Base-by-base conservation (phyloP, 768 basidiomycete species). In the Lepiota brunneoincarnata region DNA sequence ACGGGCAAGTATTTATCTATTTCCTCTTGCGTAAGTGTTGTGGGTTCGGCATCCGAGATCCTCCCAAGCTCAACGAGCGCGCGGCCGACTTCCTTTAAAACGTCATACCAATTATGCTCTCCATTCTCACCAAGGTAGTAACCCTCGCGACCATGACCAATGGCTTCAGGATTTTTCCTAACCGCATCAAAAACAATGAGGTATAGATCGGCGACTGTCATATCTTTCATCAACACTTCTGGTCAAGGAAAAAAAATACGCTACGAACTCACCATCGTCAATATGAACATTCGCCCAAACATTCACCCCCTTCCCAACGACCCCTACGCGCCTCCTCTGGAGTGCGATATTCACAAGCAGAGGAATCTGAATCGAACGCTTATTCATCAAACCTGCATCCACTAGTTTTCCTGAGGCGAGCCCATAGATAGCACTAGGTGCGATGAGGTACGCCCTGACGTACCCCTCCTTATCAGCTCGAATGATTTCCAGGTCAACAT, bases 241-340 rank as follows among this genome's bases (percentile, higher is more conserved):
- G 11, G 49, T 37, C 23, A 21, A 7, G 24, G n/a, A 34, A 34
- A 31, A 3, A 21, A 31, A 4, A 10, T 31, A 31, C 23, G 17
- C 11, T 6, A 12, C 7, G 7, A 28, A 12, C 69, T 47, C 46
- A 78, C 80, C 68, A 31, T 86, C 83, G 39, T 76, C 67, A 48
- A 84, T 74, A 54, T 83, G 74, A 18, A 86, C 78, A 56, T 81
- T 70, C 1, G 73, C 71, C 81, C 81, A 84, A 21, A 76, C 58
- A 39, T 82, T 77, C 62, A 75, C 72, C 10, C 83, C 83, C 44
- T 71, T 61, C 1, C 83, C 83, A 7, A 84, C 64, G 56, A 80
- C 65, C 4, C 78, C 82, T 0, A 72, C 80, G 28, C 74, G 75
- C 9, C 74, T 72, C 31, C 81, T 67, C 17, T 65, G 65, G 26